Percentiles rank a stretch among this genome's conserved stretches.
phyloP scores from a whole-genome alignment of 2,329 filamentous ascomycete genomes.

The Sporothrix pseudoabietina region DNA sequence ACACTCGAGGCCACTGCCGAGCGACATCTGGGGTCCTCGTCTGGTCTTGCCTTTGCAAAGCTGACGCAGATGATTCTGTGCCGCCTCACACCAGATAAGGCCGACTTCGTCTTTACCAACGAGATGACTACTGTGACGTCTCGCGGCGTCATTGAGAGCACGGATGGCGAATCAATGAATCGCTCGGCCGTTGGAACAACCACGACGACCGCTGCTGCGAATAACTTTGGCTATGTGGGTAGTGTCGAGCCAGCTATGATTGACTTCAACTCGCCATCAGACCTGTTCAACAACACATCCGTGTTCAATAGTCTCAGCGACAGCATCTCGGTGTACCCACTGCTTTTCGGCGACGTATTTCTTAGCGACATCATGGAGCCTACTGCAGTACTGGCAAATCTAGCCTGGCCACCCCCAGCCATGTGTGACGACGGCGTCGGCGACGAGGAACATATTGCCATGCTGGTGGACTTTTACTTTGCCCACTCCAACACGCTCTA shows the following conservation, averaged over 20 bases:
- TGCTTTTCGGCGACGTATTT: constrained; percentile 40
- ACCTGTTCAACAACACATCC: constrained; percentile 36
- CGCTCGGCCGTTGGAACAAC: constrained; percentile 26
- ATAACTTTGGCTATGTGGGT: constrained; percentile 10
- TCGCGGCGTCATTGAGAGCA: neutral
- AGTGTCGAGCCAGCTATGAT: constrained; percentile 33
- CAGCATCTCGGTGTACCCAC: constrained; percentile 38
- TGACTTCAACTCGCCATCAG: constrained; percentile 37
- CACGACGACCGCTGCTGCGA: neutral
- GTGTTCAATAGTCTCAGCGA: constrained; percentile 37
- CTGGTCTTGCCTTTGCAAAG: constrained; percentile 49
- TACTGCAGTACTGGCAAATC: constrained; percentile 9
- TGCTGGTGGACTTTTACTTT: constrained; percentile 49
- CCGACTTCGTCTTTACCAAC: constrained; percentile 46
- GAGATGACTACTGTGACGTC: neutral
- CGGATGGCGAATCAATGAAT: neutral
- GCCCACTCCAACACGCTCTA: constrained; percentile 52
- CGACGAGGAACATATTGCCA: constrained; percentile 39
- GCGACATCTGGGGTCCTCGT: constrained; percentile 48
- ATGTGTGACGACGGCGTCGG: constrained; percentile 22
- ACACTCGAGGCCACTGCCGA: constrained; percentile 50
- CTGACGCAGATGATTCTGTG: constrained; percentile 48
- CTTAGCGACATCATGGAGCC: constrained; percentile 37
- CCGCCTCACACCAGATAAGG: constrained; percentile 47
- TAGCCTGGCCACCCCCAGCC: constrained; percentile 30